Evolutionary conservation across 176 grass and related monocot genomes (phyloP).

Genomic region (Rhipidocladum racemiflorum): DNA sequence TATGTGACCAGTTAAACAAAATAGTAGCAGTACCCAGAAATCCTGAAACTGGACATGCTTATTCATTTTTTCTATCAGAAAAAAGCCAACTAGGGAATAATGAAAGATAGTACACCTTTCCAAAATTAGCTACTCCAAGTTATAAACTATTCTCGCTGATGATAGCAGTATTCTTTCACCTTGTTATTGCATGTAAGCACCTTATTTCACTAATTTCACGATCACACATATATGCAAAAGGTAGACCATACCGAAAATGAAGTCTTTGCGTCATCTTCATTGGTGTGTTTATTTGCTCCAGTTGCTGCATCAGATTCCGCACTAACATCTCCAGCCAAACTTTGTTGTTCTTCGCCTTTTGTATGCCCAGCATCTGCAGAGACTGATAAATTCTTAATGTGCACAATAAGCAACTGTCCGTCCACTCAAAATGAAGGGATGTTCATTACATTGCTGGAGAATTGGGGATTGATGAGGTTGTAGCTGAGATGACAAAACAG

Average conservation of each 20-base stretch:
- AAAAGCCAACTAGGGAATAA: neutral
- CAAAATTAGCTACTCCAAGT: neutral
- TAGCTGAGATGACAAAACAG: slow-evolving; percentile 31
- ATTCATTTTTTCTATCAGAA: neutral
- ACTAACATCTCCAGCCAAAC: slow-evolving; percentile 58
- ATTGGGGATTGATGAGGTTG: slow-evolving; percentile 15
- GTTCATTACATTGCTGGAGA: slow-evolving; percentile 28
- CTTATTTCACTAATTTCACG: slow-evolving; percentile 9
- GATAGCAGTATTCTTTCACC: neutral
- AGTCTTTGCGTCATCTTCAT: slow-evolving; percentile 73
- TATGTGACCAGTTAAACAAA: neutral
- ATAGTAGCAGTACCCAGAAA: neutral
- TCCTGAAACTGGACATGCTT: neutral
- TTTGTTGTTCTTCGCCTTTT: slow-evolving; percentile 66
- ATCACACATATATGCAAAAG: neutral
- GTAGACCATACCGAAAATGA: slow-evolving; percentile 49
- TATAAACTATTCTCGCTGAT: neutral
- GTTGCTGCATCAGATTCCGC: slow-evolving; percentile 47
- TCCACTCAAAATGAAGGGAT: slow-evolving; percentile 19
- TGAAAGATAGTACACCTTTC: neutral
- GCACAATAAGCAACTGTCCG: slow-evolving; percentile 10
- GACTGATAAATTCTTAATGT: slow-evolving; percentile 33
- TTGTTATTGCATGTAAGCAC: neutral
- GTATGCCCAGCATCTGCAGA: slow-evolving; percentile 53
- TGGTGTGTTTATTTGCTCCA: slow-evolving; percentile 59